Conservation (phyloP, 768 basidiomycete genomes). For the Russula abietina region DNA sequence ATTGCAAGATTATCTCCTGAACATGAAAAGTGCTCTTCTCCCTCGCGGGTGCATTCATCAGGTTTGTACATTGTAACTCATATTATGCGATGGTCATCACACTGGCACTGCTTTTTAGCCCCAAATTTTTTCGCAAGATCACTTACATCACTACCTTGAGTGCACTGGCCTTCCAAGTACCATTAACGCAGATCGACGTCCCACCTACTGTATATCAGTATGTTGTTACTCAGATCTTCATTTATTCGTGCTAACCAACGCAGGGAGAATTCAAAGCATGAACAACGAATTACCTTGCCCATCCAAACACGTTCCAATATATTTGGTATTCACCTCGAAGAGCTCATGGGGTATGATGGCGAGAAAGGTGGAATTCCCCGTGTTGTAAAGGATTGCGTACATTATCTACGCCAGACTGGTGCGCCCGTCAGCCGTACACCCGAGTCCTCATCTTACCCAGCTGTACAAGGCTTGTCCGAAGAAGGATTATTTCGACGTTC, state of each 20-base stretch:
- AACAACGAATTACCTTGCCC: slow-evolving; percentile 63
- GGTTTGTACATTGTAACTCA: slow-evolving; percentile 37
- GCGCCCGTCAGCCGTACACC: slow-evolving; percentile 4
- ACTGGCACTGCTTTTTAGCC: slow-evolving; percentile 38
- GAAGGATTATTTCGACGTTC: slow-evolving; percentile 84
- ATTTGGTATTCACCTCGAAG: slow-evolving; percentile 77
- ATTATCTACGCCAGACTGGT: slow-evolving; percentile 61
- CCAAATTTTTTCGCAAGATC: slow-evolving; percentile 87
- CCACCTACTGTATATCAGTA: slow-evolving; percentile 79
- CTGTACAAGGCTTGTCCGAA: slow-evolving; percentile 46
- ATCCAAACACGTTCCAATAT: slow-evolving; percentile 52
- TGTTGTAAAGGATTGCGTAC: slow-evolving; percentile 69
- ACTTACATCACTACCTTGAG: slow-evolving; percentile 71
- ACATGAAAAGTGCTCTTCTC: slow-evolving; percentile 71
- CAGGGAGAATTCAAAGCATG: slow-evolving; percentile 77
- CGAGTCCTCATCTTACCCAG: neutral
- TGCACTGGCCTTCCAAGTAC: slow-evolving; percentile 67
- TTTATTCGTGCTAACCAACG: neutral
- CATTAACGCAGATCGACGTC: slow-evolving; percentile 83
- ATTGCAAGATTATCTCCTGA: slow-evolving; percentile 10
- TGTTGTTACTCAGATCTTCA: slow-evolving; percentile 29
- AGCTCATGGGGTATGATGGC: slow-evolving; percentile 77
- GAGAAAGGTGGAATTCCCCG: slow-evolving; percentile 80
- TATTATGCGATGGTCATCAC: neutral
- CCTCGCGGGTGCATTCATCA: slow-evolving; percentile 80